Base-by-base conservation (phyloP, 148 eudicot genomes). In the Hydrangea macrophylla region DNA sequence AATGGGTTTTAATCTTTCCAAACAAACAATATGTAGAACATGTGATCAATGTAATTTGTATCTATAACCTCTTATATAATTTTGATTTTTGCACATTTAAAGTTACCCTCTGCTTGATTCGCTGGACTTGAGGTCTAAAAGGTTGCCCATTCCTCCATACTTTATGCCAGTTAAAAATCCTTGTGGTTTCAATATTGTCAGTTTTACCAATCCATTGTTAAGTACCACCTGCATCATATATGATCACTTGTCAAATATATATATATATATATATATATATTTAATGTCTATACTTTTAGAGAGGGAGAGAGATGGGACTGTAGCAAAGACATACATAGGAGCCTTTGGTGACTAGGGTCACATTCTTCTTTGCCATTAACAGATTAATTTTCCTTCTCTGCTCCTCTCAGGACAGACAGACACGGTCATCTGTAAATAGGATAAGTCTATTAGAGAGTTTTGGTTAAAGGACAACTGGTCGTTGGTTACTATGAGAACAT, bases 91-190 rank as follows among this genome's bases (percentile, higher is more conserved):
- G 13, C 12, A 40, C 13, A 31, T 32, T 60, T 60, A 60, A 60
- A 36, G 27, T 23, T 82, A 87, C 92, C 92, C 92, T 82, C 92
- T 71, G 58, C 73, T 83, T 59, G 83, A 69, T 72, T 82, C 88
- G 22, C 82, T 81, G 48, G 86, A 84, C 8, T 76, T 32, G 25
- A 61, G 67, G 65, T 84, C 86, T 48, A 87, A 83, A 62, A 87
- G 79, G 84, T 87, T 84, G 6, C 74, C 83, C 54, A 87, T 58
- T 56, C 88, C 92, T 62, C 79, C 86, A 50, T 75, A 82, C 40
- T 73, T 78, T 2, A 82, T 82, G 48, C 76, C 88, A 39, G 82
- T 70, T 15, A 84, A 40, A 27, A 71, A 68, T 65, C 88, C 83
- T 36, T 73, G 83, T 55, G 88, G 88, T 64, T 72, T 84, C 33